A percentile compares a stretch with the other conserved stretches of the same genome.
These are phyloP conservation scores for Bremia lactucae DNA, from an alignment of 352 stramenopile genomes.

Conservation along the genomic window DNA sequence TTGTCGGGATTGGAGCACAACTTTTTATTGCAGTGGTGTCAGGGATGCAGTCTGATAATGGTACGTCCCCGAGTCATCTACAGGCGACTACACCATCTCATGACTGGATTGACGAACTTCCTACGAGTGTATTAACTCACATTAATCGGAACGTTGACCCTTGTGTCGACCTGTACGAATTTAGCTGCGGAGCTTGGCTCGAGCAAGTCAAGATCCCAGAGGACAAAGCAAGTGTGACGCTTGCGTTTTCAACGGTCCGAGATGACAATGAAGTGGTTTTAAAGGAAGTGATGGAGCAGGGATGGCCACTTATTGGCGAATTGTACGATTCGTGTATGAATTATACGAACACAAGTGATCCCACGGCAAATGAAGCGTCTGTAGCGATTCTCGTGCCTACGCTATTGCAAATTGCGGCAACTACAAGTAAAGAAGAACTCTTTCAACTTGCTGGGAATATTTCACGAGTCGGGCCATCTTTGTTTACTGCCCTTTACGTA, in stretches of 20 bases:
- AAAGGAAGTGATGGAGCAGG: conserved; percentile 44
- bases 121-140: conserved; percentile 23
- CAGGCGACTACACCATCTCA: conserved; percentile 2
- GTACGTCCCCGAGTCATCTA: conserved; percentile 13
- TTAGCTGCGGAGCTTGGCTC: conserved; percentile 49
- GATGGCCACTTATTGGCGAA: conserved; percentile 53
- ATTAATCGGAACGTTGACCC: conserved; percentile 40
- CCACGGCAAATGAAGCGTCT: conserved; percentile 18
- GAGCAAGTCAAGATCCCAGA: conserved; percentile 27
- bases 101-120: conserved; percentile 17
- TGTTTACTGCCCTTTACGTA: conserved; percentile 72
- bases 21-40: conserved; percentile 37
- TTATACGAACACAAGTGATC: conserved; percentile 34
- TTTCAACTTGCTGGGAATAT: conserved; percentile 47
- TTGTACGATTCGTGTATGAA: conserved; percentile 61
- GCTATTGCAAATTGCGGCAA: conserved; percentile 28
- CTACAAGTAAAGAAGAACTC: conserved; percentile 25
- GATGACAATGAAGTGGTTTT: conserved; percentile 29
- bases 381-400: conserved; percentile 19
- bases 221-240: conserved; percentile 25
- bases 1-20: conserved; percentile 19
- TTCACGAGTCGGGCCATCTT: conserved; percentile 42
- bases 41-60: conserved; percentile 26
- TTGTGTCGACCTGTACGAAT: conserved; percentile 70
- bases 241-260: conserved; percentile 24